Base-by-base conservation (phyloP, 108 stramenopile genomes). In the Fragilaria radians region DNA sequence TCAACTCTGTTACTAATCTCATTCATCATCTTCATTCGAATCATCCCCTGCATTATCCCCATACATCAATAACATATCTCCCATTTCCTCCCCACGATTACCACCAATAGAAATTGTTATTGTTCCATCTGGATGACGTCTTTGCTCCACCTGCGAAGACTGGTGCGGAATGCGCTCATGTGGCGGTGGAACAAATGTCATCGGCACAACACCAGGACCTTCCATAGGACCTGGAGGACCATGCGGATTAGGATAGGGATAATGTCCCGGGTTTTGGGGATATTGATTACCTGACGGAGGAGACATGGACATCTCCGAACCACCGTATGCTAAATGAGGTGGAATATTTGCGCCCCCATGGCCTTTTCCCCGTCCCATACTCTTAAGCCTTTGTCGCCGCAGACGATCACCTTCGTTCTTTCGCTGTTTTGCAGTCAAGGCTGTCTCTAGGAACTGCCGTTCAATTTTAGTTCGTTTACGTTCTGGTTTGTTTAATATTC, bases 371-470 rank as follows among this genome's bases (percentile, higher is more conserved):
- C 34, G 32, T 3, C 55, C 29, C 32, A 7, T 33, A 34, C 4
- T 65, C 58, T 86, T 90, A 52, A 86, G 50, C 52, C 78, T 62
- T 34, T 83, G 80, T 45, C 89, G 76, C 27, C 89, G 70, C 55
- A 85, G 45, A 30, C 89, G 73, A 72, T 90, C 89, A 14, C 85
- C 85, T 63, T 86, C 89, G 60, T 86, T 90, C 81, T 90, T 90
- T 53, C 85, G 50, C 32, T 77, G 78, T 67, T 83, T 90, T 22
- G 80, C 84, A 22, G 42, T 50, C 31, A 86, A 50, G 4, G 77
- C 73, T 21, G 64, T 67, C 23, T 74, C 70, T 65, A 85, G 59
- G 49, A 74, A 72, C 57, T 78, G 75, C 28, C 52, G 70, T 65
- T 90, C 89, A 49, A 81, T 82, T 54, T 80, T 73, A 4, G 82